These are phyloP conservation scores for Zarea fungicola DNA, from an alignment of 2,329 filamentous ascomycete species.

Conservation along the genomic window DNA sequence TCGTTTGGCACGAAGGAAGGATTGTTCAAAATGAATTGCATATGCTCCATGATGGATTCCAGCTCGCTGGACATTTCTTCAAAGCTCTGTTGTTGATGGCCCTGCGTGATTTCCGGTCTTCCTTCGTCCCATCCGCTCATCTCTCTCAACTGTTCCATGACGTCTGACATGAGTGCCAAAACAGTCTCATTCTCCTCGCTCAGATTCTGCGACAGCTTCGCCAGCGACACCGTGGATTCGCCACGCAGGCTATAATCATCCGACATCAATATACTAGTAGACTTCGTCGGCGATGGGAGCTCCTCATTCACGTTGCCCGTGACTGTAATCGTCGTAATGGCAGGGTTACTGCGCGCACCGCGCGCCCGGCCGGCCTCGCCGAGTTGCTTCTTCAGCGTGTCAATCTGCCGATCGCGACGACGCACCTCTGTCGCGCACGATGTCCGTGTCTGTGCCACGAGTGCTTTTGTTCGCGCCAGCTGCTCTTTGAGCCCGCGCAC, in stretches of 20 bases:
- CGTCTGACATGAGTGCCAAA: conserved; percentile 64
- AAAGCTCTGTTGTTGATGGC: conserved; percentile 34
- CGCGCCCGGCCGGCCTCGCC: conserved; percentile 62
- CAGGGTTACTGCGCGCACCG: conserved; percentile 49
- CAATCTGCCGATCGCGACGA: conserved; percentile 83
- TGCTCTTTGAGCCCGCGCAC: conserved; percentile 80
- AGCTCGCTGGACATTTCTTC: conserved; percentile 71
- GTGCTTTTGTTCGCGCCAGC: conserved; percentile 68
- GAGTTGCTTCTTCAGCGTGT: conserved; percentile 82
- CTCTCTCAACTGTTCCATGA: conserved; percentile 65
- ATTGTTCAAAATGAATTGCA: conserved; percentile 82
- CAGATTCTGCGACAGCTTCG: conserved; percentile 72
- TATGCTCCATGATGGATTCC: conserved; percentile 71
- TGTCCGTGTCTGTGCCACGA: conserved; percentile 76
- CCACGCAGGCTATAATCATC: conserved; percentile 66
- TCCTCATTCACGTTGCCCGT: conserved; percentile 50
- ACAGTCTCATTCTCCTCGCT: conserved; percentile 90
- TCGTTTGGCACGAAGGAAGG: conserved; percentile 95
- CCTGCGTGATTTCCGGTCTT: conserved; percentile 26
- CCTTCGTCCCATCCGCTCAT: conserved; percentile 54
- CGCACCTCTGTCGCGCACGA: conserved; percentile 88
- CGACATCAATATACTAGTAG: conserved; percentile 20
- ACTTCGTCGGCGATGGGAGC: conserved; percentile 23
- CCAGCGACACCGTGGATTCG: conserved; percentile 89
- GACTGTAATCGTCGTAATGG: conserved; percentile 53